A percentile compares a stretch with the other conserved stretches of the same genome.
Conservation (phyloP, 2,329 filamentous ascomycete species). For the Xylariaceae sp. region DNA sequence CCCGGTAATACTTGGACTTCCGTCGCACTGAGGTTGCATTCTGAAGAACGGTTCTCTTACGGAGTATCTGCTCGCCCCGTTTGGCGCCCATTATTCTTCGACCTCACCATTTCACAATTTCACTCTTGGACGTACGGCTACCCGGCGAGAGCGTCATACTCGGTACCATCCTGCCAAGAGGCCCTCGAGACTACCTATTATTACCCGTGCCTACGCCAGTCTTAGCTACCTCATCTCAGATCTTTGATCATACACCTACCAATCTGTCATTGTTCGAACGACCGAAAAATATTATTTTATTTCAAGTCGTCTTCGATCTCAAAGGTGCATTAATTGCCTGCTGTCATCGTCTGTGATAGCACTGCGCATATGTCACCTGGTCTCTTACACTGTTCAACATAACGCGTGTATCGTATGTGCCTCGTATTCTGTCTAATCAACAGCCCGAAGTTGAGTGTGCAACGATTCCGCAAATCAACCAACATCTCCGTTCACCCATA, state of each 20-base stretch:
- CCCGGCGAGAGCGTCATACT: background rate
- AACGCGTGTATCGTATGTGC: conserved; percentile 21
- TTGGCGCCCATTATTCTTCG: background rate
- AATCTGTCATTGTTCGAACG: background rate
- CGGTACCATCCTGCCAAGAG: background rate
- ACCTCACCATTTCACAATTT: no score
- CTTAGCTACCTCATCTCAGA: background rate
- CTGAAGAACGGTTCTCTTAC: background rate
- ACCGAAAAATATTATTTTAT: background rate
- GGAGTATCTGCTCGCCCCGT: background rate
- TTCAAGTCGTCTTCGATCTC: background rate
- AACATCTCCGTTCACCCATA: conserved; percentile 1
- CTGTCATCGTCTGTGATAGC: conserved; percentile 26
- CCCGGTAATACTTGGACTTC: background rate
- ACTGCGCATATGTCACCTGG: conserved; percentile 22
- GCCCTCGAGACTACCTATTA: background rate
- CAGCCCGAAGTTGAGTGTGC: background rate
- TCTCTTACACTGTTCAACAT: conserved; percentile 11
- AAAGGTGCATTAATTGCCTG: conserved; percentile 14
- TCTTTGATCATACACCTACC: background rate
- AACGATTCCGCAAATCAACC: background rate
- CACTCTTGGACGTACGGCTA: background rate
- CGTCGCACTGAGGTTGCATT: background rate
- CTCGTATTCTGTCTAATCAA: conserved; percentile 4
- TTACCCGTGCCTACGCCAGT: background rate